These are phyloP conservation scores for Nicotiana rustica DNA, from an alignment of 305 asterid species.

Conservation along the genomic window DNA sequence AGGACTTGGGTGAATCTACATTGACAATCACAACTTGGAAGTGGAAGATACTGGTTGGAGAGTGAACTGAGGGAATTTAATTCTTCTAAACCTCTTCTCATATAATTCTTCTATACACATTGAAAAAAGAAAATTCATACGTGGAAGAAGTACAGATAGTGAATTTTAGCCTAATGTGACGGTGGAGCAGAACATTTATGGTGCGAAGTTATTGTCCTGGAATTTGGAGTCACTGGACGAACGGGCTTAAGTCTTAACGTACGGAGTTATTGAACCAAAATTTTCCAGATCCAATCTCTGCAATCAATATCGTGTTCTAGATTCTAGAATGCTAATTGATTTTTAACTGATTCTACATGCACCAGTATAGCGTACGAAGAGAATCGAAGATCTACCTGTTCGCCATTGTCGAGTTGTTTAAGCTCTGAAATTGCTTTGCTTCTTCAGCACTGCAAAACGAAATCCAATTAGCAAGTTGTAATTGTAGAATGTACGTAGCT, in stretches of 20 bases:
- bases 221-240: neutral
- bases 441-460: constrained; percentile 46
- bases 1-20: neutral
- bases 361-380: neutral
- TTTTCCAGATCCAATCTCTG: constrained; percentile 41
- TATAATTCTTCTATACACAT: neutral
- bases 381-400: constrained; percentile 48
- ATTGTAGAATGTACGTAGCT: neutral
- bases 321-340: neutral
- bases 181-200: neutral
- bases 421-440: constrained; percentile 44
- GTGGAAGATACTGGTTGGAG: neutral
- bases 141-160: neutral
- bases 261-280: constrained; percentile 2
- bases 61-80: neutral
- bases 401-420: constrained; percentile 55
- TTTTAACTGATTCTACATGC: neutral
- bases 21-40: neutral
- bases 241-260: neutral
- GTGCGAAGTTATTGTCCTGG: neutral
- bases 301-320: neutral
- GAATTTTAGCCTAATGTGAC: neutral
- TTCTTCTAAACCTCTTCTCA: neutral
- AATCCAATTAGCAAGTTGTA: neutral
- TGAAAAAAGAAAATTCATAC: neutral